Evolutionary conservation across 2,329 filamentous ascomycete genomes (phyloP), one percentile per base, ranked within the genome.

Genomic region (Ophiostoma ips): DNA sequence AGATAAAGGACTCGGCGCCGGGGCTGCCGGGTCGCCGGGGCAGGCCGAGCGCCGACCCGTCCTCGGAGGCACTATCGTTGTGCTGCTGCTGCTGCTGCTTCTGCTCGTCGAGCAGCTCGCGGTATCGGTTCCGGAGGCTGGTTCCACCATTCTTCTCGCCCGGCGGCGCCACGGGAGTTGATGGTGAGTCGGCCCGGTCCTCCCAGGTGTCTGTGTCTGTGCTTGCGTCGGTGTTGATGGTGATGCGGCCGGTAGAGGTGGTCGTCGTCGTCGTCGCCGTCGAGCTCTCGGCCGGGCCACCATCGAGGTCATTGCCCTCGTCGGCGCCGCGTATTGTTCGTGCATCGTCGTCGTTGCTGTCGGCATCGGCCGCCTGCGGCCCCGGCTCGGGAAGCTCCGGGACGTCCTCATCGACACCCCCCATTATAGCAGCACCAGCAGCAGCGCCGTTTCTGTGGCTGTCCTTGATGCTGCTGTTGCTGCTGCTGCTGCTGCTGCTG

Each of bases 21-120:
- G 83, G 83, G 60, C 86, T 94, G 41, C 75, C 78, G 36, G 72
- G 69, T 58, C 76, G 72, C 53, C 68, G 66, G 35, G 75, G 73
- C 24, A 73, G 58, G 45, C 69, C 71, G 8, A 57, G 52, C 57
- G 76, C 73, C n/a, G 69, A 62, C n/a, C 72, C 76, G 50, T 71
- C 72, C 54, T 72, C 68, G 50, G 77, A 73, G 9, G 75, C 77
- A 16, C 59, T 60, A 55, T 71, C 67, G 15, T 73, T 71, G 21
- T 43, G 40, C 28, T 45, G 50, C 44, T 4, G 24, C 24, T 4
- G n/a, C n/a, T n/a, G n/a, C n/a, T n/a, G n/a, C n/a, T n/a, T n/a
- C n/a, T 61, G 55, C 35, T 70, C 65, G 48, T 64, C 64, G 30
- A 73, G 58, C 9, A 73, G 64, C 52, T 71, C 65, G 36, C 66